phyloP scores from a whole-genome alignment of 257 asterid genomes.

The Nicotiana sylvestris region DNA sequence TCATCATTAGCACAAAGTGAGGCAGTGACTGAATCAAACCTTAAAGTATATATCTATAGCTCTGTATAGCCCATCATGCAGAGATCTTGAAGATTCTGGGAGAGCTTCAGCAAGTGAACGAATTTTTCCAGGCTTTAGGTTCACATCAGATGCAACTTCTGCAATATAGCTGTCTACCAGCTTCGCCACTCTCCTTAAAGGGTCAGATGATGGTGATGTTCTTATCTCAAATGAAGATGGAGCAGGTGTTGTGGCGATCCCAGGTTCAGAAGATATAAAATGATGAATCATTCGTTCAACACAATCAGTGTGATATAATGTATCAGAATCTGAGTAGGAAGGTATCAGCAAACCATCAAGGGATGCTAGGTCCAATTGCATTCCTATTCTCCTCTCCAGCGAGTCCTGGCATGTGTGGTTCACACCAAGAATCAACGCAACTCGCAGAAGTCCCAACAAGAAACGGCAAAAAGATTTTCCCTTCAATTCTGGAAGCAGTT shows the following conservation, averaged over 20 bases:
- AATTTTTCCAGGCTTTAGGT: conserved; percentile 71
- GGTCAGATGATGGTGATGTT: conserved; percentile 52
- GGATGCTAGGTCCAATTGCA: conserved; percentile 72
- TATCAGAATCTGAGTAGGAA: conserved; percentile 80
- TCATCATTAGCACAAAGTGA: neutral
- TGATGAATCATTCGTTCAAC: conserved; percentile 68
- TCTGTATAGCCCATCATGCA: conserved; percentile 94
- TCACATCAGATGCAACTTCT: conserved; percentile 92
- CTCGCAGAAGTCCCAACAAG: conserved; percentile 74
- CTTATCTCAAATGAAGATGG: conserved; percentile 51
- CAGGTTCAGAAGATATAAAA: conserved; percentile 58
- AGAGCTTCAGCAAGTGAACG: conserved; percentile 71
- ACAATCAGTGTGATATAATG: conserved; percentile 72
- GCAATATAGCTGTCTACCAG: conserved; percentile 80
- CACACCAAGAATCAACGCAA: conserved; percentile 74
- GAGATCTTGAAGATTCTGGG: conserved; percentile 81
- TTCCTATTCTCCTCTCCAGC: conserved; percentile 71
- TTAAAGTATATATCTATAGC: conserved; percentile 81
- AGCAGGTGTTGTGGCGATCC: conserved; percentile 28
- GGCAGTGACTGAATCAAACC: conserved; percentile 33
- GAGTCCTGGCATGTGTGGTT: conserved; percentile 50
- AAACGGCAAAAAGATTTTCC: conserved; percentile 82
- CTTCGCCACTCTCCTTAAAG: conserved; percentile 68
- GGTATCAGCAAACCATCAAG: conserved; percentile 79
- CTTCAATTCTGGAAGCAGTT: conserved; percentile 70